These are phyloP conservation scores for Cordyceps militaris DNA, from an alignment of 2,329 filamentous ascomycete species.

Conservation along the genomic window DNA sequence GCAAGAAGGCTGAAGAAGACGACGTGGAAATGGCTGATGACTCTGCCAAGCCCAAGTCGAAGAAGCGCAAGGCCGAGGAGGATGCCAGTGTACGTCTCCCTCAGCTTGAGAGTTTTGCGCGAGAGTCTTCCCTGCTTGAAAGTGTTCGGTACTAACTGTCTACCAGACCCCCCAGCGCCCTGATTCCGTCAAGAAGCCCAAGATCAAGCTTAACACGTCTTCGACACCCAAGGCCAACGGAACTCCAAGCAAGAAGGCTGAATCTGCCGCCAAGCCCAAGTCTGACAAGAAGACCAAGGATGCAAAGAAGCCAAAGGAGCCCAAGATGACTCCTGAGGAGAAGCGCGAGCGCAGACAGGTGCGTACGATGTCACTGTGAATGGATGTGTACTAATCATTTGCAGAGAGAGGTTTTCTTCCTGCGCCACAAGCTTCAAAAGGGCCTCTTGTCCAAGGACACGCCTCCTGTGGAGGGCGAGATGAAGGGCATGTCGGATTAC, in stretches of 20 bases:
- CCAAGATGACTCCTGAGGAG: slow-evolving; percentile 52
- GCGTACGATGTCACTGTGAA: slow-evolving; percentile 19
- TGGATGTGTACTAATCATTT: slow-evolving; percentile 25
- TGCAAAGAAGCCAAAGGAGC: slow-evolving; percentile 48
- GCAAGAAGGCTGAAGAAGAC: slow-evolving; percentile 40
- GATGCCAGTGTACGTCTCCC: slow-evolving; percentile 43
- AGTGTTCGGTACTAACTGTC: not conserved
- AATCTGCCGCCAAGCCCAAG: slow-evolving; percentile 49
- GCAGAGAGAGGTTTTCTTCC: slow-evolving; percentile 76
- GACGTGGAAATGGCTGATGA: slow-evolving; percentile 60
- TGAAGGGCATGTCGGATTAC: slow-evolving; percentile 70
- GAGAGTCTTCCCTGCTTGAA: no score
- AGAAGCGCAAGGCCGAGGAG: slow-evolving; percentile 85
- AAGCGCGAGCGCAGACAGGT: slow-evolving; percentile 53
- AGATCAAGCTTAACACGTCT: slow-evolving; percentile 58
- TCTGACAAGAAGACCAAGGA: slow-evolving; percentile 50
- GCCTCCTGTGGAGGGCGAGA: slow-evolving; percentile 78
- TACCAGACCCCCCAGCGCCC: slow-evolving; percentile 48
- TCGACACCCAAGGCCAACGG: slow-evolving; percentile 67
- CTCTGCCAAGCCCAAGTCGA: slow-evolving; percentile 56
- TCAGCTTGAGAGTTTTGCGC: no score
- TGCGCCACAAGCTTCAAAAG: slow-evolving; percentile 91
- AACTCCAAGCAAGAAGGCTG: slow-evolving; percentile 49
- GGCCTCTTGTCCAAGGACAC: slow-evolving; percentile 81
- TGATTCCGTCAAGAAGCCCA: slow-evolving; percentile 61